Percentiles rank a stretch among this genome's conserved stretches.
These are phyloP conservation scores for Penicillium herquei DNA, from an alignment of 495 filamentous ascomycete genomes.

Conservation along the genomic window DNA sequence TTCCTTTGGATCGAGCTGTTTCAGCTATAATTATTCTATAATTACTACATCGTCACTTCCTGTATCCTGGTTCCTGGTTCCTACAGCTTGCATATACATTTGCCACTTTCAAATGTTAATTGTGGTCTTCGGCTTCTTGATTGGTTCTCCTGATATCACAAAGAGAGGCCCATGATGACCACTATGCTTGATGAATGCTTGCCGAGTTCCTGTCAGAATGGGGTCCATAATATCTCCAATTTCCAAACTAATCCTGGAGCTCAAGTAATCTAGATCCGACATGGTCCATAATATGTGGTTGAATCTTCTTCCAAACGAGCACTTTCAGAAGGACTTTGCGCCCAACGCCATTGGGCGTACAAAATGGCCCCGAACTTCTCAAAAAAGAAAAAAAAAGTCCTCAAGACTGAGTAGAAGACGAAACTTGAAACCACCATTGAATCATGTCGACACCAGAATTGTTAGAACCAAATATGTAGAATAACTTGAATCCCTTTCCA, in stretches of 20 bases:
- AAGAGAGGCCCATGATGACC: too few relatives aligned
- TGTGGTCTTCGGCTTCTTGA: not conserved
- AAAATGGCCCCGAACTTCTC: not conserved
- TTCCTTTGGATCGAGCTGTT: constrained; percentile 1
- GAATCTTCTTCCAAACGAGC: not conserved
- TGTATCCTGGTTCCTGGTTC: not conserved
- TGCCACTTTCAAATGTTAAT: not conserved
- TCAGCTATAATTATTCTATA: not conserved
- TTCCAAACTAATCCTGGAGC: too few relatives aligned
- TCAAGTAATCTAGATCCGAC: too few relatives aligned
- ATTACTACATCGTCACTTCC: not conserved
- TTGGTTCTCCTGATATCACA: not conserved
- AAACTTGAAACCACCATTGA: not conserved
- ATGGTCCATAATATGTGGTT: too few relatives aligned
- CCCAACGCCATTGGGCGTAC: not conserved
- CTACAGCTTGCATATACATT: not conserved
- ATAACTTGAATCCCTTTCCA: too few relatives aligned
- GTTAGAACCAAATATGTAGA: too few relatives aligned
- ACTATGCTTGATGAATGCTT: too few relatives aligned
- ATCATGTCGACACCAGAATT: too few relatives aligned
- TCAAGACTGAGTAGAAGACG: not conserved
- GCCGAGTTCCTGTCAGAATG: too few relatives aligned
- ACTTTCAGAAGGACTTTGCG: not conserved
- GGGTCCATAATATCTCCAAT: too few relatives aligned
- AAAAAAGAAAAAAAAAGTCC: not conserved